Percentiles rank a stretch among this genome's conserved stretches.
These are phyloP conservation scores for Podospora pseudoanserina DNA, from an alignment of 495 filamentous ascomycete species.

Conservation along the genomic window DNA sequence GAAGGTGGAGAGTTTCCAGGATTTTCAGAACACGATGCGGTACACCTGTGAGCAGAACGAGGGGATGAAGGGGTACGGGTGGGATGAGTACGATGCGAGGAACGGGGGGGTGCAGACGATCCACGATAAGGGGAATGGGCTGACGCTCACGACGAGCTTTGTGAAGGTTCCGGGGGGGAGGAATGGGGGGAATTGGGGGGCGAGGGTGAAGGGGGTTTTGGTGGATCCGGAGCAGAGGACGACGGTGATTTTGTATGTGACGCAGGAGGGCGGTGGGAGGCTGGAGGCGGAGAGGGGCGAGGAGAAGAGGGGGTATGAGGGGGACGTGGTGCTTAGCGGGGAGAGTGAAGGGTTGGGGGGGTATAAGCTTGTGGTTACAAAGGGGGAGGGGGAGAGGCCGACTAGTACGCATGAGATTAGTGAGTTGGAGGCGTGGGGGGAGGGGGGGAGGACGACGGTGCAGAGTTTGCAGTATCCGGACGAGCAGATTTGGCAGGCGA, in stretches of 20 bases:
- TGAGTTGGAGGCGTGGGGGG: conserved; percentile 47
- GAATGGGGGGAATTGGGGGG: conserved; percentile 89
- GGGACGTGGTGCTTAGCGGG: conserved; percentile 70
- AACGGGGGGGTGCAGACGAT: conserved; percentile 85
- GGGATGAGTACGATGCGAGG: conserved; percentile 92
- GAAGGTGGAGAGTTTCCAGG: conserved; percentile 74
- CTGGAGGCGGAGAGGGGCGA: conserved; percentile 56
- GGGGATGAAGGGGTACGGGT: conserved; percentile 92
- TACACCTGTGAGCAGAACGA: conserved; percentile 96
- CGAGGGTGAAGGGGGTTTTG: conserved; percentile 77
- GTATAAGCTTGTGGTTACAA: conserved; percentile 77
- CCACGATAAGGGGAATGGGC: conserved; percentile 76
- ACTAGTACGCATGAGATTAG: conserved; percentile 59
- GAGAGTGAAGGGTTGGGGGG: conserved; percentile 71
- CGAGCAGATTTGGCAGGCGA: conserved; percentile 79
- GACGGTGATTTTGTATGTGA: conserved; percentile 74
- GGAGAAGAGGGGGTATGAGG: conserved; percentile 57
- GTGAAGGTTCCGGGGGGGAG: conserved; percentile 87
- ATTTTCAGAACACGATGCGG: conserved; percentile 75
- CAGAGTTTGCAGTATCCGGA: conserved; percentile 63
- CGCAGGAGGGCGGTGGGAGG: conserved; percentile 68
- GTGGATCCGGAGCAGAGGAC: conserved; percentile 62
- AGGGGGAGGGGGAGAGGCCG: conserved; percentile 59
- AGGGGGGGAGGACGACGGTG: conserved; percentile 75
- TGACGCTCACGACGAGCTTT: conserved; percentile 90